These are phyloP conservation scores for Metroxylon sagu DNA, from an alignment of 176 grass and related monocot species.

Conservation along the genomic window DNA sequence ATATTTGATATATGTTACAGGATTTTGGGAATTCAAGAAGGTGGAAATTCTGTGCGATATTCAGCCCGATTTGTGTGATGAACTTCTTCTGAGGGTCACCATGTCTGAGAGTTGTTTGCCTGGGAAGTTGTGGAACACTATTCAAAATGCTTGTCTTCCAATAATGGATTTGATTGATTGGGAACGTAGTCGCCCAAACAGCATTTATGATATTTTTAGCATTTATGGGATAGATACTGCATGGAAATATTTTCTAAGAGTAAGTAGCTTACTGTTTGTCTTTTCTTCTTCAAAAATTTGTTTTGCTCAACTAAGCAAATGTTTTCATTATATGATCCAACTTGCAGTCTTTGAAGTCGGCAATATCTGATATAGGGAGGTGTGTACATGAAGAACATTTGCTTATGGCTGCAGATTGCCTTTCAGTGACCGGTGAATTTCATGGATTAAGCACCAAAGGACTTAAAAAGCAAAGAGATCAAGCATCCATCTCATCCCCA, in stretches of 20 bases:
- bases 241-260: constrained; percentile 70
- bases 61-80: constrained; percentile 18
- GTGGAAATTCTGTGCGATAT: constrained; percentile 54
- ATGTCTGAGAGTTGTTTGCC: constrained; percentile 59
- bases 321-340: constrained; percentile 16
- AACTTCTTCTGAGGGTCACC: constrained; percentile 61
- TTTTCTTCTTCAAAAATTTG: constrained; percentile 23
- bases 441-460: constrained; percentile 68
- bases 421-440: constrained; percentile 71
- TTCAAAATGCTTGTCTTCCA: constrained; percentile 77
- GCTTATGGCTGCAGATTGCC: constrained; percentile 50
- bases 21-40: constrained; percentile 68
- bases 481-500: constrained; percentile 61
- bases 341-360: constrained; percentile 65
- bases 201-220: constrained; percentile 50
- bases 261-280: constrained; percentile 25
- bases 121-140: constrained; percentile 52
- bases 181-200: constrained; percentile 52
- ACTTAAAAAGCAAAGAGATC: constrained; percentile 51
- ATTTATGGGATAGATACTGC: constrained; percentile 74
- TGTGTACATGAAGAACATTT: constrained; percentile 54
- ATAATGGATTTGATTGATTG: constrained; percentile 87
- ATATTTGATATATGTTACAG: constrained; percentile 16
- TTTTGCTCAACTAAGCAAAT: not conserved
- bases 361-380: constrained; percentile 57